Evolutionary conservation across 164 flowering plant genomes (phyloP).

Genomic region (Annona cherimola): DNA sequence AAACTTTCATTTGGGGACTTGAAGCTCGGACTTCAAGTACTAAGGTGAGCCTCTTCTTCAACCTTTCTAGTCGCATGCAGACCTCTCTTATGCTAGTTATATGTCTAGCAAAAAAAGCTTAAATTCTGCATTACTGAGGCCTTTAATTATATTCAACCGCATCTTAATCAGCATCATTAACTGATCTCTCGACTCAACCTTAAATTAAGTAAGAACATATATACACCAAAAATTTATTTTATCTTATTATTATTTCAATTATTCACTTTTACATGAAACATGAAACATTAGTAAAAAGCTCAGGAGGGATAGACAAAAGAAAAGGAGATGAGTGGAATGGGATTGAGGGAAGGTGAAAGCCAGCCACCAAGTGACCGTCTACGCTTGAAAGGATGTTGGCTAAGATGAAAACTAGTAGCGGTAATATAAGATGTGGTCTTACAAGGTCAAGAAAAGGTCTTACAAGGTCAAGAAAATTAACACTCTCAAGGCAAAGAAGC

Average conservation of each 20-base stretch:
- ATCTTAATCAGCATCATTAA: too few species aligned
- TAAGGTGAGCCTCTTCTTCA: too few species aligned
- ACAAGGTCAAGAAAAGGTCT: constrained; percentile 96
- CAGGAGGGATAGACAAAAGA: constrained; percentile 84
- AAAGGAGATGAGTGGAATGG: constrained; percentile 44
- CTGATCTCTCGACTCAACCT: too few species aligned
- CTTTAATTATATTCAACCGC: too few species aligned
- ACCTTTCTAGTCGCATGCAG: too few species aligned
- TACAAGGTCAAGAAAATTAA: constrained; percentile 77
- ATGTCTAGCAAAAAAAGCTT: too few species aligned
- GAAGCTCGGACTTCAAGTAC: too few species aligned
- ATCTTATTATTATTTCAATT: background rate
- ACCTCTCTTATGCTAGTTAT: too few species aligned
- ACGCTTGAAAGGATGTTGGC: background rate
- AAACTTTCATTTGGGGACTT: too few species aligned
- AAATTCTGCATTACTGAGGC: too few species aligned
- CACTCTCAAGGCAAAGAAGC: background rate
- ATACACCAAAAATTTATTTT: too few species aligned
- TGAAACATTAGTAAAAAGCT: constrained; percentile 30
- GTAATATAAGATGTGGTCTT: constrained; percentile 40
- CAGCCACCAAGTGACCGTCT: constrained; percentile 7
- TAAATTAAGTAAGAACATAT: too few species aligned
- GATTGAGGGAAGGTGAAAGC: constrained; percentile 8
- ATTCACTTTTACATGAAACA: background rate
- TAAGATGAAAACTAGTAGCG: background rate